These are phyloP conservation scores for Epithemia pelagica DNA, from an alignment of 108 stramenopile species.

Conservation along the genomic window DNA sequence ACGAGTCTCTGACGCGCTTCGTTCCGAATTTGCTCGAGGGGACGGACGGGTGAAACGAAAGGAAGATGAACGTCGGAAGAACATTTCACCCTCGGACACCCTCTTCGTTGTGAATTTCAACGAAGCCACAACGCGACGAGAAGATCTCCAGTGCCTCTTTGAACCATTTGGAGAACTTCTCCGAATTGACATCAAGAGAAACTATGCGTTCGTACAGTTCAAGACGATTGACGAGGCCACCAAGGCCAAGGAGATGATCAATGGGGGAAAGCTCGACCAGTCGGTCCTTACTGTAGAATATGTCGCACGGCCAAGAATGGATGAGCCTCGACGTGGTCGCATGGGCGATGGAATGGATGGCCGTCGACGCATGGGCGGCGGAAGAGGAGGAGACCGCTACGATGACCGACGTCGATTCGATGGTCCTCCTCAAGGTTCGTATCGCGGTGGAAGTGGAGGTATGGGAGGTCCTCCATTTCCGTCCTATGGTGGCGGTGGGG, in stretches of 20 bases:
- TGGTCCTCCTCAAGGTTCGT: slow-evolving; percentile 12
- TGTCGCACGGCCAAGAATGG: slow-evolving; percentile 35
- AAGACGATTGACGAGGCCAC: slow-evolving; percentile 68
- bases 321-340: slow-evolving; percentile 24
- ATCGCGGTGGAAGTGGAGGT: slow-evolving; percentile 7
- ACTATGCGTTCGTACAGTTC: slow-evolving; percentile 88
- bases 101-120: slow-evolving; percentile 85
- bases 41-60: slow-evolving; percentile 85
- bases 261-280: slow-evolving; percentile 82
- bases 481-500: slow-evolving; percentile 13
- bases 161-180: slow-evolving; percentile 68
- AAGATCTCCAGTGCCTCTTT: slow-evolving; percentile 79
- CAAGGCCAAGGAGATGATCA: slow-evolving; percentile 69
- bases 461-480: slow-evolving; percentile 3
- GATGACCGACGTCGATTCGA: slow-evolving; percentile 21
- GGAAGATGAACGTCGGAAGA: slow-evolving; percentile 86
- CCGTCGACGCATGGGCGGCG: slow-evolving; percentile 21
- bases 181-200: slow-evolving; percentile 87
- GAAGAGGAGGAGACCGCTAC: slow-evolving; percentile 29
- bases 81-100: slow-evolving; percentile 68
- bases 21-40: slow-evolving; percentile 82
- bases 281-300: slow-evolving; percentile 81
- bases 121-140: slow-evolving; percentile 79
- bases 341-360: slow-evolving; percentile 18
- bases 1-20: slow-evolving; percentile 63